Percentiles rank a stretch among this genome's conserved stretches.
These are phyloP conservation scores for Trichomonascaceae sp. DNA, from an alignment of 1,139 yeast genomes.

Conservation along the genomic window DNA sequence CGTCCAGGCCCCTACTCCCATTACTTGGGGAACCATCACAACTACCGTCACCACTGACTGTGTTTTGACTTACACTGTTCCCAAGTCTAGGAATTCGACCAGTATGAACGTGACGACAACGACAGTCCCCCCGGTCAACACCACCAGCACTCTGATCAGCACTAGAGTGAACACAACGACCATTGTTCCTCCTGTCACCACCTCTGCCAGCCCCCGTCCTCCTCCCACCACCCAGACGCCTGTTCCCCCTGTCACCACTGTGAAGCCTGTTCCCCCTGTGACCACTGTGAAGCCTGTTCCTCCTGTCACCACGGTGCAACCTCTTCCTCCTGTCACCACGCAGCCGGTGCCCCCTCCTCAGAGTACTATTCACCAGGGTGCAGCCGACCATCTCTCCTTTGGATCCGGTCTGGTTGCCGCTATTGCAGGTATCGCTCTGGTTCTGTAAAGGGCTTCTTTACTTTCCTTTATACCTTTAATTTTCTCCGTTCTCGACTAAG, in stretches of 20 bases:
- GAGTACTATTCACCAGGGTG: slow-evolving; percentile 18
- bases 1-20: slow-evolving; percentile 16
- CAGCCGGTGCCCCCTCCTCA: slow-evolving; percentile 8
- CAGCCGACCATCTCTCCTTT: slow-evolving; percentile 17
- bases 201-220: slow-evolving; percentile 33
- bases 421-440: neutral
- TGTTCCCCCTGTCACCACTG: slow-evolving; percentile 2
- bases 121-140: slow-evolving; percentile 19
- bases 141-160: slow-evolving; percentile 18
- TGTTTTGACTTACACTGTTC: slow-evolving; percentile 7
- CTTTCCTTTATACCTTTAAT: neutral
- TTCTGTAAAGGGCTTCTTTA: neutral
- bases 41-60: slow-evolving; percentile 19
- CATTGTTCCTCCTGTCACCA: slow-evolving; percentile 23
- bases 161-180: slow-evolving; percentile 17
- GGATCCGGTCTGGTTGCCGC: slow-evolving; percentile 22
- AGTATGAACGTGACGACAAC: slow-evolving; percentile 4
- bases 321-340: slow-evolving; percentile 9
- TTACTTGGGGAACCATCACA: slow-evolving; percentile 17
- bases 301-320: slow-evolving; percentile 9
- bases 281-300: slow-evolving; percentile 9
- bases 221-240: slow-evolving; percentile 23
- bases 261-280: neutral
- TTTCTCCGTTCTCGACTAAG: neutral
- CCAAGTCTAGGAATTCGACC: neutral